Conservation (phyloP, 2,329 filamentous ascomycete species). For the Talaromyces sp. region DNA sequence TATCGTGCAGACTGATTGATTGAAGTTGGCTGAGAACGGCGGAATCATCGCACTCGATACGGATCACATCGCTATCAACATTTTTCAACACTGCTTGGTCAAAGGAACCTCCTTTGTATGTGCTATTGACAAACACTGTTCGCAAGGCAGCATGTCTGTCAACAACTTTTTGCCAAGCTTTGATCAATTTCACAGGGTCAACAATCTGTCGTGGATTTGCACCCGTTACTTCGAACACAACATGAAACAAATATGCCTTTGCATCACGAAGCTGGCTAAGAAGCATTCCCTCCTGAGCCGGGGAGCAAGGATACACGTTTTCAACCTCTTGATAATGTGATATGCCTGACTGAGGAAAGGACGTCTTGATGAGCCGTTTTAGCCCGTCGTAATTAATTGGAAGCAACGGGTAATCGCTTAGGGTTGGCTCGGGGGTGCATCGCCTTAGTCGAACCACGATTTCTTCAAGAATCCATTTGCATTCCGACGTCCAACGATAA, state of each 20-base stretch:
- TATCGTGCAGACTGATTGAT: slow-evolving; percentile 10
- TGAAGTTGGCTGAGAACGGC: slow-evolving; percentile 19
- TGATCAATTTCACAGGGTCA: slow-evolving; percentile 26
- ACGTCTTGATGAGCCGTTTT: slow-evolving; percentile 34
- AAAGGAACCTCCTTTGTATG: slow-evolving; percentile 33
- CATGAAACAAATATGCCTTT: slow-evolving; percentile 36
- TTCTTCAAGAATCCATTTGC: slow-evolving; percentile 31
- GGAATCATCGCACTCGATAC: slow-evolving; percentile 30
- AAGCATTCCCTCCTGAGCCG: slow-evolving; percentile 39
- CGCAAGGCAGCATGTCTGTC: slow-evolving; percentile 14
- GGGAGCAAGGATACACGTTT: slow-evolving; percentile 43
- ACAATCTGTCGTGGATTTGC: slow-evolving; percentile 25
- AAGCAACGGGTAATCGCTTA: slow-evolving; percentile 47
- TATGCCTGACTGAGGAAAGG: slow-evolving; percentile 38
- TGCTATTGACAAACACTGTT: slow-evolving; percentile 32
- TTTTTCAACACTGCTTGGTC: slow-evolving; percentile 37
- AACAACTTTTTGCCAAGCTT: slow-evolving; percentile 11
- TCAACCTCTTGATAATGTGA: slow-evolving; percentile 26
- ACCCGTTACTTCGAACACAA: slow-evolving; percentile 34
- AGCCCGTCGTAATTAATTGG: slow-evolving; percentile 44
- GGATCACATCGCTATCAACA: slow-evolving; percentile 24
- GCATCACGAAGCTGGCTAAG: slow-evolving; percentile 46
- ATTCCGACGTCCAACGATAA: slow-evolving; percentile 42
- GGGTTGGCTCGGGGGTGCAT: slow-evolving; percentile 31
- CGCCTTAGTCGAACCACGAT: slow-evolving; percentile 28